Evolutionary conservation across 768 basidiomycete genomes (phyloP).

Genomic region (Russula earlei): DNA sequence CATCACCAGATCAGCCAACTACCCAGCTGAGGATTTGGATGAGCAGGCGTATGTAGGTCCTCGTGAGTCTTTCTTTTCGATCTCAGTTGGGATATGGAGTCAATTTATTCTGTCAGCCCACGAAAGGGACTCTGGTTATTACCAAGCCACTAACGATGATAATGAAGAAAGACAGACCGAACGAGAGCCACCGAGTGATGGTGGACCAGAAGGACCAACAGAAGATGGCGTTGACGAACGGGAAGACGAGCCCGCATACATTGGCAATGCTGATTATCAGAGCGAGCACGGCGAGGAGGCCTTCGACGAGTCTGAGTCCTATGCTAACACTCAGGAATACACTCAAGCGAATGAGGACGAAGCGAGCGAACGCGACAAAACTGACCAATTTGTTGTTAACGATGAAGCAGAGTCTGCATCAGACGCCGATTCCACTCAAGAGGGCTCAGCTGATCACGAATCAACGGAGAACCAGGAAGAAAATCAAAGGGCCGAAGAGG

Average conservation of each 20-base stretch:
- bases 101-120: neutral
- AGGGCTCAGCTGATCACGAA: conserved; percentile 3
- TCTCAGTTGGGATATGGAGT: neutral
- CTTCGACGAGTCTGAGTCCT: conserved; percentile 7
- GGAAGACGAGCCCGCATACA: neutral
- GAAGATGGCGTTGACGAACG: neutral
- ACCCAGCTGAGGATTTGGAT: neutral
- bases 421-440: neutral
- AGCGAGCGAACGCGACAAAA: neutral
- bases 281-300: conserved; percentile 1
- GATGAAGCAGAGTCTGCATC: conserved; percentile 4
- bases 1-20: neutral
- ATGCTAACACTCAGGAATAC: conserved; percentile 9
- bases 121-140: neutral
- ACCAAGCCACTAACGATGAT: neutral
- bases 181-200: neutral
- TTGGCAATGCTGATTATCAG: neutral
- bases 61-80: neutral
- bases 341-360: neutral
- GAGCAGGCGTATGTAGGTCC: neutral
- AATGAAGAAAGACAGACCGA: neutral
- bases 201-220: neutral
- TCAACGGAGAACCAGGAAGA: neutral
- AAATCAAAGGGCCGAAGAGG: neutral
- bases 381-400: conserved; percentile 10